Conservation (phyloP, 768 basidiomycete genomes). For the Lentinula sp. region DNA sequence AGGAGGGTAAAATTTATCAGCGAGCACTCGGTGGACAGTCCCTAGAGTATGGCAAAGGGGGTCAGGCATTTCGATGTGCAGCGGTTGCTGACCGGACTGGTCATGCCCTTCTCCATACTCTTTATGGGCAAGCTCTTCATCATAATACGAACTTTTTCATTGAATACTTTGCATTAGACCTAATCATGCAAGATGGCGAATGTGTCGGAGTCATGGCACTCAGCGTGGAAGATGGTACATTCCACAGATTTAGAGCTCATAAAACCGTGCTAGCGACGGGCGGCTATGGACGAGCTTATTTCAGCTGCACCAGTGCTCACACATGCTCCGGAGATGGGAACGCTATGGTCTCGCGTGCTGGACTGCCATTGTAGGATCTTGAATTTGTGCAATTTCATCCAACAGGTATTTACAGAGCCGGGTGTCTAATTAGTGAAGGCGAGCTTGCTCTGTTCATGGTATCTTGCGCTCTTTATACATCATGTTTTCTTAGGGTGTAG, state of each 20-base stretch:
- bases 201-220: conserved; percentile 99
- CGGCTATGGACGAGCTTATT: conserved; percentile 97
- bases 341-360: conserved; percentile 96
- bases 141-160: conserved; percentile 99
- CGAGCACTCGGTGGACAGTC: conserved; percentile 99
- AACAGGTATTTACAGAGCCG: conserved; percentile 98
- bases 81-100: conserved; percentile 98
- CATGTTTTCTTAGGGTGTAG: conserved; percentile 68
- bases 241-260: conserved; percentile 96
- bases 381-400: conserved; percentile 99
- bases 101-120: conserved; percentile 95
- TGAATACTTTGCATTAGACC: conserved; percentile 98
- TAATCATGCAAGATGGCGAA: conserved; percentile 98
- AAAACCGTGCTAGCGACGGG: conserved; percentile 98
- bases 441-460: conserved; percentile 9
- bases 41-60: conserved; percentile 93
- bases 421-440: conserved; percentile 99
- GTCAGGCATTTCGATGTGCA: conserved; percentile 97
- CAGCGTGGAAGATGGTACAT: conserved; percentile 99
- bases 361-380: conserved; percentile 91
- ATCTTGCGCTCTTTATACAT: background rate
- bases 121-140: conserved; percentile 97
- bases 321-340: conserved; percentile 99
- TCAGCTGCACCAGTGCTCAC: conserved; percentile 97
- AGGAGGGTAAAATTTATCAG: conserved; percentile 99